Base-by-base conservation (phyloP, 2,329 filamentous ascomycete species). In the Fusarium xyrophilum region DNA sequence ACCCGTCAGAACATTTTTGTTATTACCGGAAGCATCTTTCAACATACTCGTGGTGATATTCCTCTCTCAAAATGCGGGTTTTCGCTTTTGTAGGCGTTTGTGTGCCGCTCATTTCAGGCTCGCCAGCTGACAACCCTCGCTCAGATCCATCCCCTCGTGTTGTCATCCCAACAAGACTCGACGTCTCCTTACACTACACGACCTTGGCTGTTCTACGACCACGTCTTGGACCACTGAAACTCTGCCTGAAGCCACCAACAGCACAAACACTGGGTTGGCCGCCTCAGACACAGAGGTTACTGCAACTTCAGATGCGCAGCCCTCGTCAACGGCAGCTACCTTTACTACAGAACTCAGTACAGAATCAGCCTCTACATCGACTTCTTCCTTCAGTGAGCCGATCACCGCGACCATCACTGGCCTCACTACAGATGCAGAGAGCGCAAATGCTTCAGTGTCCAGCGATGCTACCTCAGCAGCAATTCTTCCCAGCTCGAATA, bases 141-240 rank as follows among this genome's bases (percentile, higher is more conserved):
- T 15, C 39, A 3, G 15, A 25, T 17, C 23, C 25, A 9, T 25
- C 15, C 10, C 39, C 23, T 9, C 39, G 39, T 11, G 4, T 25
- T 19, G 11, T 19, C 21, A 19, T 9, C 6, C 23, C 40, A 43
- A 43, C 40, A 14, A 10, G 40, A 27, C 40, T 19, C 17, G 4
- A 14, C 17, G 5, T 27, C 40, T 43, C 23, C 7, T 13, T 43
- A 43, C 17, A 9, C 10, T 13, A 5, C 27, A 43, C 0, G 17
- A 27, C 14, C 17, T 43, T 27, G 7, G 13, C 0, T 43, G 7
- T 2, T 43, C 23, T 14, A 19, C 4, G 0, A 1, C 17, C 3
- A 14, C 4, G 15, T 9, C 23, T 19, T 43, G 17, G 11, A 6
- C 7, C 7, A 19, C 17, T 27, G 40, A 43, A 10, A 7, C 8